phyloP scores from a whole-genome alignment of 2,329 filamentous ascomycete genomes.

The Gnomoniopsis smithogilvyi region DNA sequence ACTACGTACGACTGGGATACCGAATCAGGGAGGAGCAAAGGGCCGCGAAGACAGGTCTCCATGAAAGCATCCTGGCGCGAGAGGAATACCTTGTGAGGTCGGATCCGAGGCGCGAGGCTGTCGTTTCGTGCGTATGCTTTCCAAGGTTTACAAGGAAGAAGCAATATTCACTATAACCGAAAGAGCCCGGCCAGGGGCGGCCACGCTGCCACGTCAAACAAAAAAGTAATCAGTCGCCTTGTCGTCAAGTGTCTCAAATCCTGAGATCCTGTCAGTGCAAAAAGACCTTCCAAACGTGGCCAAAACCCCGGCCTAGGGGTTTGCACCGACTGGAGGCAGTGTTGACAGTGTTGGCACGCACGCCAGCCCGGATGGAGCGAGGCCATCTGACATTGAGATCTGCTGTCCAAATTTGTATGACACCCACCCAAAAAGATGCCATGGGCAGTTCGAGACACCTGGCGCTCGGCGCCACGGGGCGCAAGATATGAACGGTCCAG shows the following conservation, averaged over 20 bases:
- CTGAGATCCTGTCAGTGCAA: constrained; percentile 11
- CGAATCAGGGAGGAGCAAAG: background rate
- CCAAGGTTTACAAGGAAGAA: constrained; percentile 1
- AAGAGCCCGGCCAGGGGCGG: background rate
- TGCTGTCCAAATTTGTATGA: background rate
- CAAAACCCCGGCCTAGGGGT: background rate
- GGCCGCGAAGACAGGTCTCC: background rate
- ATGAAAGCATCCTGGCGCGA: background rate
- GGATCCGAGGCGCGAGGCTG: constrained; percentile 11
- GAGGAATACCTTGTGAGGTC: background rate
- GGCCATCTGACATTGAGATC: background rate
- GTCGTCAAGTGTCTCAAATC: constrained; percentile 16
- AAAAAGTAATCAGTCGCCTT: constrained; percentile 13
- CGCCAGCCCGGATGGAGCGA: constrained; percentile 1
- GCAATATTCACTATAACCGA: constrained; percentile 8
- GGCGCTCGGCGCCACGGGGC: background rate
- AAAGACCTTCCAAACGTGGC: constrained; percentile 14
- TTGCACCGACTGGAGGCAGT: background rate
- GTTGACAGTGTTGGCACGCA: background rate
- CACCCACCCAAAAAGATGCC: background rate
- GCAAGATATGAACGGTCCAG: constrained; percentile 4
- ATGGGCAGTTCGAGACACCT: too few species aligned
- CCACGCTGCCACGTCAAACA: constrained; percentile 7
- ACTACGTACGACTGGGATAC: constrained; percentile 4
- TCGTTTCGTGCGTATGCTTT: constrained; percentile 12